Base-by-base conservation (phyloP, 2,329 filamentous ascomycete species). In the Fusarium sp. region DNA sequence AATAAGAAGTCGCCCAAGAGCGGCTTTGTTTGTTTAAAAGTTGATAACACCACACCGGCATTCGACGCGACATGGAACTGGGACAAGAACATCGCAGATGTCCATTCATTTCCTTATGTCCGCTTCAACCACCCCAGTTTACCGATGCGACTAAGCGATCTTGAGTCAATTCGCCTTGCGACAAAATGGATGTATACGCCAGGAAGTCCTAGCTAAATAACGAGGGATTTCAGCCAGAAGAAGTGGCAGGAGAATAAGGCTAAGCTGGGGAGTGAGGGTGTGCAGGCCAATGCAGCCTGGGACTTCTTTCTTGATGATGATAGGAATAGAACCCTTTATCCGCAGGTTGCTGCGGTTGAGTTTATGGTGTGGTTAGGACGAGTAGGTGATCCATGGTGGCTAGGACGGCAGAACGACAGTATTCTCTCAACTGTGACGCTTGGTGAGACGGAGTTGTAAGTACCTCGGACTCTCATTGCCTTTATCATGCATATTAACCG, bases 261-360 rank as follows among this genome's bases (percentile, higher is more conserved):
- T 0, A 47, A 61, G 25, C 12, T 75, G 11, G 49, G 49, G 11
- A 65, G 48, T 3, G 32, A 59, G 0, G 62, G 54, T 0, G 60
- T 63, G 0, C 65, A 71, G 49, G 70, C 73, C 0, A 75, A 75
- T 52, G 74, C 74, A 0, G 74, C 74, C 2, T 75, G 74, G 73
- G 74, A 75, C 10, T 75, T 75, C n/a, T 75, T 75, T 11, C 63
- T 75, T 3, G 73, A 75, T 7, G 62, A 73, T 34, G 69, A 75
- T 16, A 58, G 66, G 3, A 73, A 74, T 13, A 71, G 54, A 53
- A 71, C 74, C 1, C 40, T 74, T 0, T 75, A 71, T 30, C 63
- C 73, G 2, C 74, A 75, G 15, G 68, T 46, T 48, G 73, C 74
- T 0, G 51, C 59, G 12, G 63, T 75, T 8, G 74, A 75, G 45